phyloP scores from a whole-genome alignment of 306 rosid genomes.

The Acacia melanoxylon region DNA sequence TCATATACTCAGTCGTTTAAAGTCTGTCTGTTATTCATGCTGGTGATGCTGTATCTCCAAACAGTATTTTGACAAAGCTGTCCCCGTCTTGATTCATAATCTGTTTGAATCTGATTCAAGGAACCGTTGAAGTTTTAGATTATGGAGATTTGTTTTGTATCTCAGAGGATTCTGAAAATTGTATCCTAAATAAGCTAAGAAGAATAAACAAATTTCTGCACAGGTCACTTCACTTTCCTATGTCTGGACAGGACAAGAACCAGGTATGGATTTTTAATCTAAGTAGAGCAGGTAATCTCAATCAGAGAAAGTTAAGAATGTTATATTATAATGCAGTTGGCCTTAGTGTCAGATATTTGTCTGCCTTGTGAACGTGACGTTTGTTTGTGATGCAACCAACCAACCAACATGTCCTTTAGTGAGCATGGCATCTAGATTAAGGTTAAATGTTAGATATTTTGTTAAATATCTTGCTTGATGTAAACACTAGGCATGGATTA shows the following conservation, averaged over 20 bases:
- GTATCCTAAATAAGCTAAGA: background rate
- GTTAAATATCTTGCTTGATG: background rate
- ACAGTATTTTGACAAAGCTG: background rate
- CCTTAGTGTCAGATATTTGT: background rate
- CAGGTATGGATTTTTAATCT: background rate
- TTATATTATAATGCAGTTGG: background rate
- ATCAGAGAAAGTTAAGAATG: background rate
- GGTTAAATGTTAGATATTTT: conserved; percentile 17
- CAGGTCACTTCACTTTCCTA: background rate
- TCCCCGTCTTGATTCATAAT: conserved; percentile 5
- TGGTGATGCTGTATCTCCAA: background rate
- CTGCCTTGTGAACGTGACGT: background rate
- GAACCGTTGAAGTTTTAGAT: conserved; percentile 10
- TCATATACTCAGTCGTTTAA: background rate
- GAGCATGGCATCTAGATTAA: background rate
- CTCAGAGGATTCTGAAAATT: conserved; percentile 15
- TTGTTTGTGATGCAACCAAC: background rate
- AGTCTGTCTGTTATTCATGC: background rate
- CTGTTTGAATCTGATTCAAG: background rate
- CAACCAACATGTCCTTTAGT: background rate
- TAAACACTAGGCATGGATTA: conserved; percentile 9
- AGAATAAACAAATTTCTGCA: background rate
- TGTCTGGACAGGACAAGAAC: background rate
- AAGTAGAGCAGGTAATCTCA: background rate
- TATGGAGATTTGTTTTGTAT: background rate